A percentile compares a stretch with the other conserved stretches of the same genome.
These are phyloP conservation scores for Ambrosia artemisiifolia DNA, from an alignment of 129 eudicot species.

Conservation along the genomic window DNA sequence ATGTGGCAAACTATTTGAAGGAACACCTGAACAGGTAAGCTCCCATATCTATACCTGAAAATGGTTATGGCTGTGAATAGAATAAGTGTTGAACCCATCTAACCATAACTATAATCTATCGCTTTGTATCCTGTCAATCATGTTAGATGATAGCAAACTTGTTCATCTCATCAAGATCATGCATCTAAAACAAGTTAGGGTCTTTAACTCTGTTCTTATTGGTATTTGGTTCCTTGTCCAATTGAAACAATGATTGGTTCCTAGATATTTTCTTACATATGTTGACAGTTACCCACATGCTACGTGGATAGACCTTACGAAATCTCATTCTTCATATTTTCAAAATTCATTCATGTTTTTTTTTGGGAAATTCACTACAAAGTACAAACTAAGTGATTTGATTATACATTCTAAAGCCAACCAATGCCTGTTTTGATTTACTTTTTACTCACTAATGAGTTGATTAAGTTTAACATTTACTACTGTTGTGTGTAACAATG, in stretches of 20 bases:
- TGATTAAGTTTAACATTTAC: no score
- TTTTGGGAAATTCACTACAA: not conserved
- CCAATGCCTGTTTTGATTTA: not conserved
- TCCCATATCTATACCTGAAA: not conserved
- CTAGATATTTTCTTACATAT: not conserved
- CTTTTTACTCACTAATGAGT: not conserved
- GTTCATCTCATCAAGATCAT: not conserved
- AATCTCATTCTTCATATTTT: not conserved
- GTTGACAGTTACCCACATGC: not conserved
- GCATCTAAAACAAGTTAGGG: not conserved
- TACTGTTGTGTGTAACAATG: not conserved
- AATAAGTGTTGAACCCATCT: not conserved
- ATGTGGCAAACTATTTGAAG: constrained; percentile 94
- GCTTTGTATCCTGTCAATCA: not conserved
- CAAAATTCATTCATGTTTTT: not conserved
- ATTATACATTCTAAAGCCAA: not conserved
- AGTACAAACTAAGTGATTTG: constrained; percentile 1
- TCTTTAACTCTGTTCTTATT: not conserved
- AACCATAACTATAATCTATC: not conserved
- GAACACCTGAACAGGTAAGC: constrained; percentile 80
- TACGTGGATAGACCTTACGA: not conserved
- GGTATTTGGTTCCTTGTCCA: not conserved
- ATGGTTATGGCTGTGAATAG: not conserved
- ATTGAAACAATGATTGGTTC: not conserved
- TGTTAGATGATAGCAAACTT: not conserved